Conservation (phyloP, 768 basidiomycete species). For the Amanita jacksonii region DNA sequence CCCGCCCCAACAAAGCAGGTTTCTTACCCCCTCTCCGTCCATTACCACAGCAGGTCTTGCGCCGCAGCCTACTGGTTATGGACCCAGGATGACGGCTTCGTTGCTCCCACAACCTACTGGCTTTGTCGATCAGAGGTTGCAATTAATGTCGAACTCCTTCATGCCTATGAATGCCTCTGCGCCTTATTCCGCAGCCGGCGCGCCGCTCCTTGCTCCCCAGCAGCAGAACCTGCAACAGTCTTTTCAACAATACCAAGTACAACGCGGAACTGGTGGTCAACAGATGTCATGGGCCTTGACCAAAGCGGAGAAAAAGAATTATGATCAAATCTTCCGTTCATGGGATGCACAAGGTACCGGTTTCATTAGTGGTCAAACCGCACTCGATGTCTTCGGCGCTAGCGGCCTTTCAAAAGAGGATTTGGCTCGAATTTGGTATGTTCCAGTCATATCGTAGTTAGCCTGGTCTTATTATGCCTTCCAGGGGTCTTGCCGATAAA, state of each 20-base stretch:
- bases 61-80: constrained; percentile 54
- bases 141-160: constrained; percentile 87
- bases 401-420: constrained; percentile 87
- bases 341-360: constrained; percentile 81
- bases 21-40: constrained; percentile 50
- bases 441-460: constrained; percentile 10
- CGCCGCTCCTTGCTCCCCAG: constrained; percentile 60
- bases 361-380: constrained; percentile 79
- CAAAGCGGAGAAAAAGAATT: constrained; percentile 91
- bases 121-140: constrained; percentile 71
- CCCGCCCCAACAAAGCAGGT: constrained; percentile 35
- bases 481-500: constrained; percentile 84
- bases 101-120: constrained; percentile 73
- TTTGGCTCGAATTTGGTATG: constrained; percentile 87
- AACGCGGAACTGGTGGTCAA: constrained; percentile 50
- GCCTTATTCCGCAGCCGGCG: constrained; percentile 48
- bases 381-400: constrained; percentile 89
- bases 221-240: constrained; percentile 70
- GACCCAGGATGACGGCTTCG: constrained; percentile 26
- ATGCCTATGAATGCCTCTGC: constrained; percentile 68
- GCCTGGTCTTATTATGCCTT: background rate
- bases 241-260: constrained; percentile 76
- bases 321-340: constrained; percentile 93
- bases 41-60: constrained; percentile 30
- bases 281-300: constrained; percentile 81